Percentiles rank a stretch among this genome's conserved stretches.
These are phyloP conservation scores for Nitzschia inconspicua DNA, from an alignment of 108 stramenopile species.

Conservation along the genomic window DNA sequence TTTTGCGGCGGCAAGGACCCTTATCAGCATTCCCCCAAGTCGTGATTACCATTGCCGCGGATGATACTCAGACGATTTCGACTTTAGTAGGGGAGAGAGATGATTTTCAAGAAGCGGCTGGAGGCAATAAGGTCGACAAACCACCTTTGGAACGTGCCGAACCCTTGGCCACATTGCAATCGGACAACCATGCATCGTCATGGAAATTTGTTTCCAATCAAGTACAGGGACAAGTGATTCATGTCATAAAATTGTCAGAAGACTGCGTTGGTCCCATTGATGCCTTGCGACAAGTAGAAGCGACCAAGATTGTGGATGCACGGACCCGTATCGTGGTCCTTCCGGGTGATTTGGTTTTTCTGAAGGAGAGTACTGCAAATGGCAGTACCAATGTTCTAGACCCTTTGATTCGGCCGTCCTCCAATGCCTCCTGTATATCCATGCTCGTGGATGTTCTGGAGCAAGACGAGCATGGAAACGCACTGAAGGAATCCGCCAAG, in stretches of 20 bases:
- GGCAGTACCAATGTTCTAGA: constrained; percentile 7
- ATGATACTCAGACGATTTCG: constrained; percentile 52
- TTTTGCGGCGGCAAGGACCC: constrained; percentile 38
- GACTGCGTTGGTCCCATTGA: constrained; percentile 68
- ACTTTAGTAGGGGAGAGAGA: constrained; percentile 21
- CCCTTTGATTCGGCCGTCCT: constrained; percentile 21
- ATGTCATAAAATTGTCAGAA: constrained; percentile 40
- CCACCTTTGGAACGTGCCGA: neutral
- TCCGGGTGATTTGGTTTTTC: constrained; percentile 72
- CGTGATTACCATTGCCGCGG: constrained; percentile 46
- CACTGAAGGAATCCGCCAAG: constrained; percentile 80
- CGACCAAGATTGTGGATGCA: constrained; percentile 24
- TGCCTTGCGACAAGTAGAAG: constrained; percentile 61
- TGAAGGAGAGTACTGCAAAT: too few relatives aligned
- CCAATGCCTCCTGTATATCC: constrained; percentile 49
- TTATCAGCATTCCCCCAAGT: constrained; percentile 38
- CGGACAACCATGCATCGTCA: neutral
- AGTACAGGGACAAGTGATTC: constrained; percentile 22
- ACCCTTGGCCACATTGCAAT: neutral
- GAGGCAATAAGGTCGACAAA: neutral
- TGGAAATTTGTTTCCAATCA: neutral
- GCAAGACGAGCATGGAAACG: constrained; percentile 75
- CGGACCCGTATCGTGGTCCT: constrained; percentile 53
- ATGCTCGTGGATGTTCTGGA: constrained; percentile 74
- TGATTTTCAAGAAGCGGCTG: neutral